Conservation (phyloP, 1,139 yeast species). For the Debaryomyces robertsiae region DNA sequence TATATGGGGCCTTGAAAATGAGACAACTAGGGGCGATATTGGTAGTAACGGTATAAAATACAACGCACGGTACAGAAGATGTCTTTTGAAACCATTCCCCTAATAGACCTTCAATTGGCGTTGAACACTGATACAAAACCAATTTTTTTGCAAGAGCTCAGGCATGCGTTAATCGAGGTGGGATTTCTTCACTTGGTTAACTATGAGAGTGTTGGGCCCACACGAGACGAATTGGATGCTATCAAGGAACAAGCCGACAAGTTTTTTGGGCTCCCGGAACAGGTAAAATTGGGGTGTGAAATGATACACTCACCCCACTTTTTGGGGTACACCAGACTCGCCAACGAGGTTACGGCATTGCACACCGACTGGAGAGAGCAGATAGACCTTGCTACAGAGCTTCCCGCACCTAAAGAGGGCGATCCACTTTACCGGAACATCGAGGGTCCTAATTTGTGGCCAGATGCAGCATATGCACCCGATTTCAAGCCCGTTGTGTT, state of each 20-base stretch:
- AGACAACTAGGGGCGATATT: background rate
- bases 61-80: constrained; percentile 14
- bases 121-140: constrained; percentile 41
- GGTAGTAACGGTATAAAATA: background rate
- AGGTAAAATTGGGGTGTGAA: constrained; percentile 53
- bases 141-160: constrained; percentile 46
- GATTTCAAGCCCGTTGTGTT: constrained; percentile 49
- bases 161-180: constrained; percentile 58
- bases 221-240: constrained; percentile 35
- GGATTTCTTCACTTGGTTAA: constrained; percentile 61
- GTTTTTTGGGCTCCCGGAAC: constrained; percentile 57
- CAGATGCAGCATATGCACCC: constrained; percentile 51
- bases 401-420: constrained; percentile 47
- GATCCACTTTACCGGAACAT: constrained; percentile 58
- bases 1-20: too few relatives aligned
- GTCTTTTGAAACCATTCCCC: constrained; percentile 37
- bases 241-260: constrained; percentile 46
- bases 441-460: constrained; percentile 70
- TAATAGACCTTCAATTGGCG: constrained; percentile 37
- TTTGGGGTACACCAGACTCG: constrained; percentile 65
- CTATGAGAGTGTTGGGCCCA: constrained; percentile 41
- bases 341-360: constrained; percentile 66
- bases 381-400: constrained; percentile 65
- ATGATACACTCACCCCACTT: constrained; percentile 69
- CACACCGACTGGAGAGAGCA: constrained; percentile 69